Evolutionary conservation across 2,329 filamentous ascomycete species (phyloP).

Genomic region (Coccinonectria pachysandricola): DNA sequence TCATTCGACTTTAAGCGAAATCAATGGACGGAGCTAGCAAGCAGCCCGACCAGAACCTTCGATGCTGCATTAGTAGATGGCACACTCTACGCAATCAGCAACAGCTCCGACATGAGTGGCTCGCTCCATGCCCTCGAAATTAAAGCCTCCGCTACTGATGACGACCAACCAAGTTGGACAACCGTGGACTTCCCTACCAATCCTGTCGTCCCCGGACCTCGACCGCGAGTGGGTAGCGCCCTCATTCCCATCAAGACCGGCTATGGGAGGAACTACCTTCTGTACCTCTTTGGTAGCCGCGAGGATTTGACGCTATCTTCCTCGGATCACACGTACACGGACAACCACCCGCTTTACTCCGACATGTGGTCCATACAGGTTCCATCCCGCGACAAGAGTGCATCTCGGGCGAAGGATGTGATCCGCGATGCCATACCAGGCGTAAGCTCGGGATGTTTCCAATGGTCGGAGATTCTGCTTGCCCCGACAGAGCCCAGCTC

Average conservation of each 20-base stretch:
- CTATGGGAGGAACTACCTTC: slow-evolving; percentile 6
- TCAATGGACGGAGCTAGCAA: slow-evolving; percentile 7
- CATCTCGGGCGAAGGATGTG: slow-evolving; percentile 6
- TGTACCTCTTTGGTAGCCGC: slow-evolving; percentile 11
- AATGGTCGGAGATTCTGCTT: slow-evolving; percentile 13
- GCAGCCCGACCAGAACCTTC: slow-evolving; percentile 4
- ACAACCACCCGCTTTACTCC: slow-evolving; percentile 9
- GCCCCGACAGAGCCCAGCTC: slow-evolving; percentile 9
- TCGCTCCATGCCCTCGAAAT: slow-evolving; percentile 8
- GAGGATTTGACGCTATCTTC: slow-evolving; percentile 4
- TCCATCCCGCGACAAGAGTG: slow-evolving; percentile 6
- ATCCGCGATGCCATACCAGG: slow-evolving; percentile 7
- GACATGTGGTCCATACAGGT: slow-evolving; percentile 13
- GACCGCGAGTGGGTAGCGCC: slow-evolving; percentile 10
- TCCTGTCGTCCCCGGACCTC: slow-evolving; percentile 7
- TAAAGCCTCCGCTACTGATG: slow-evolving; percentile 2
- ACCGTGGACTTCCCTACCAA: slow-evolving; percentile 10
- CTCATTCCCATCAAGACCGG: slow-evolving; percentile 8
- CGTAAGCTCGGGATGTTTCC: slow-evolving; percentile 7
- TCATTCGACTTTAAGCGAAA: slow-evolving; percentile 9
- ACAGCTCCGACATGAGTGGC: slow-evolving; percentile 7
- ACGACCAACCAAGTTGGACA: slow-evolving; percentile 5
- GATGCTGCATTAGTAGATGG: slow-evolving; percentile 8
- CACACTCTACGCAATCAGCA: slow-evolving; percentile 10
- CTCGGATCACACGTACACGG: slow-evolving; percentile 3